Percentiles rank a stretch among this genome's conserved stretches.
Evolutionary conservation across 2,329 filamentous ascomycete species (phyloP).

Genomic region (Fusarium sp.): DNA sequence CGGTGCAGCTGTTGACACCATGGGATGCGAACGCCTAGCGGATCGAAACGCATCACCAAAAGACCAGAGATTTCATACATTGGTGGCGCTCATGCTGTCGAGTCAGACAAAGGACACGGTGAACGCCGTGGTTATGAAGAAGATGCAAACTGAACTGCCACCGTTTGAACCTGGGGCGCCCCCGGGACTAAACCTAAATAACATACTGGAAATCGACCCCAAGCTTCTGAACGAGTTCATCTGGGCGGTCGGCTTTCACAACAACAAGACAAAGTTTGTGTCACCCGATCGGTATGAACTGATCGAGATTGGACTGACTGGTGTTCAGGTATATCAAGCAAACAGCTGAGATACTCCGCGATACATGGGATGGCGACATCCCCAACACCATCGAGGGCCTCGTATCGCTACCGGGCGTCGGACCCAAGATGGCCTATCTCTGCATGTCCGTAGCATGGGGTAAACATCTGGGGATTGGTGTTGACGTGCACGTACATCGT

Average conservation of each 20-base stretch:
- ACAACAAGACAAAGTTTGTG: conserved; percentile 80
- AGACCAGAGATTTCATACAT: conserved; percentile 82
- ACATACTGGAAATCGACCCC: conserved; percentile 77
- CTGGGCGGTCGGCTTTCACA: conserved; percentile 89
- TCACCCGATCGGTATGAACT: not conserved
- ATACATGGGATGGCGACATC: conserved; percentile 78
- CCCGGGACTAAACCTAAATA: conserved; percentile 74
- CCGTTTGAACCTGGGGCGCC: conserved; percentile 56
- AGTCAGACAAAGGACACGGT: conserved; percentile 95
- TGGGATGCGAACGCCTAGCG: conserved; percentile 89
- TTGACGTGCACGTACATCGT: conserved; percentile 94
- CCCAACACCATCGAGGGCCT: conserved; percentile 80
- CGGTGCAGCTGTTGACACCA: conserved; percentile 92
- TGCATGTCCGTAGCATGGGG: conserved; percentile 79
- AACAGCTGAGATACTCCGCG: conserved; percentile 75
- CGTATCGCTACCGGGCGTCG: conserved; percentile 82
- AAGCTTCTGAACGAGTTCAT: conserved; percentile 76
- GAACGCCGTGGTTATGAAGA: conserved; percentile 83
- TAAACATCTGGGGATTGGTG: conserved; percentile 76
- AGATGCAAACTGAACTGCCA: conserved; percentile 78
- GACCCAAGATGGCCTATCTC: conserved; percentile 94
- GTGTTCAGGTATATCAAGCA: conserved; percentile 70
- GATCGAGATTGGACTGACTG: conserved; percentile 25
- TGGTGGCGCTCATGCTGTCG: conserved; percentile 88
- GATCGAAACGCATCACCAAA: conserved; percentile 57